Percentiles rank a stretch among this genome's conserved stretches.
Conservation (phyloP, 2,329 filamentous ascomycete genomes). For the Fusarium sp. region DNA sequence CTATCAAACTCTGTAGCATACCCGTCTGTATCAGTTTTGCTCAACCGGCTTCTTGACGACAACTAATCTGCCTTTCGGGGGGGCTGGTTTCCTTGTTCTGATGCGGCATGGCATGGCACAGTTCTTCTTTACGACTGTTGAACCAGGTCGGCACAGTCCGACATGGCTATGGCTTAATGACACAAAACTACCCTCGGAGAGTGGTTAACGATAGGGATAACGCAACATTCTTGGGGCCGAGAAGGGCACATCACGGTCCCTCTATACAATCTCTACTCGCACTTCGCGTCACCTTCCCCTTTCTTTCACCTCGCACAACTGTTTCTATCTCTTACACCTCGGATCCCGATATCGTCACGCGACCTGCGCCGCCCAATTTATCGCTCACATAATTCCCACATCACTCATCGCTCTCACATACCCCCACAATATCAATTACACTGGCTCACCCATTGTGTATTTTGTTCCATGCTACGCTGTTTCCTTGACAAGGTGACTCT, state of each 20-base stretch:
- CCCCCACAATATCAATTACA: slow-evolving; percentile 42
- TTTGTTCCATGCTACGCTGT: slow-evolving; percentile 35
- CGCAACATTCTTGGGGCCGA: slow-evolving; percentile 39
- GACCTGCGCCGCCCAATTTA: slow-evolving; percentile 43
- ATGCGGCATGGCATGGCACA: slow-evolving; percentile 35
- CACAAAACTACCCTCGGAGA: slow-evolving; percentile 36
- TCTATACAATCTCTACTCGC: slow-evolving; percentile 49
- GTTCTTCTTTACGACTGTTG: slow-evolving; percentile 42
- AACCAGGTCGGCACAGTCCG: slow-evolving; percentile 39
- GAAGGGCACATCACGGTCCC: slow-evolving; percentile 50
- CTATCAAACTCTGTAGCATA: slow-evolving; percentile 34
- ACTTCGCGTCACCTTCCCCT: slow-evolving; percentile 45
- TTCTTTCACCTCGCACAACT: slow-evolving; percentile 44
- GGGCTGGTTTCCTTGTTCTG: slow-evolving; percentile 30
- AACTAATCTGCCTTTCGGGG: slow-evolving; percentile 37
- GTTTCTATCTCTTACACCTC: slow-evolving; percentile 42
- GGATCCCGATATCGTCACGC: slow-evolving; percentile 39
- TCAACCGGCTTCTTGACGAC: slow-evolving; percentile 32
- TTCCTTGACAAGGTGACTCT: slow-evolving; percentile 32
- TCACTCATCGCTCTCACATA: slow-evolving; percentile 49
- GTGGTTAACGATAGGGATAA: slow-evolving; percentile 41
- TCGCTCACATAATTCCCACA: slow-evolving; percentile 48
- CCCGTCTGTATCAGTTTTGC: slow-evolving; percentile 43
- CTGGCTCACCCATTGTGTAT: slow-evolving; percentile 38
- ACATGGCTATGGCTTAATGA: slow-evolving; percentile 48